A percentile compares a stretch with the other conserved stretches of the same genome.
Evolutionary conservation across 2,329 filamentous ascomycete genomes (phyloP).

Genomic region (Orbilia javanica): DNA sequence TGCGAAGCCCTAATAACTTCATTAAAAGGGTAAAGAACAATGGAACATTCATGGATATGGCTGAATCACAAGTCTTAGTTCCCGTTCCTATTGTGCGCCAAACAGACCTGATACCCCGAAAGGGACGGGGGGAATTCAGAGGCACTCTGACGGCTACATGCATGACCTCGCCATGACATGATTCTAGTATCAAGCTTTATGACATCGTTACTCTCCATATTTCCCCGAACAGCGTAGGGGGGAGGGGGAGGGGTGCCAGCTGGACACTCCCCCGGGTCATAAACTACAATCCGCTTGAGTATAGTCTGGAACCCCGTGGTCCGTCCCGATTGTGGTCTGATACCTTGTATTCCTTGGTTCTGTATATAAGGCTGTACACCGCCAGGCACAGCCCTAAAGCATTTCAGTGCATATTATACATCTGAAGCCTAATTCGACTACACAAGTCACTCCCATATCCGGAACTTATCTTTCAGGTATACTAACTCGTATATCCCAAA

Average conservation of each 20-base stretch:
- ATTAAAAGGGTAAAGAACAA: conserved; percentile 31
- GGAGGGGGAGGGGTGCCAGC: conserved; percentile 38
- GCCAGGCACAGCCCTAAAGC: conserved; percentile 39
- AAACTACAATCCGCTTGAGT: conserved; percentile 18
- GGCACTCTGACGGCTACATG: conserved; percentile 25
- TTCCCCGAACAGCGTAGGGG: conserved; percentile 40
- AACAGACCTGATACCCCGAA: conserved; percentile 22
- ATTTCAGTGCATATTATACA: conserved; percentile 50
- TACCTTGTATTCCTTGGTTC: conserved; percentile 39
- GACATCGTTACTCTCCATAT: conserved; percentile 40
- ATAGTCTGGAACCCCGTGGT: conserved; percentile 38
- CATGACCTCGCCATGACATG: conserved; percentile 58
- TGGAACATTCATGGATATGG: conserved; percentile 3
- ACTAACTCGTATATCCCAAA: conserved; percentile 28
- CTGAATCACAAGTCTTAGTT: conserved; percentile 14
- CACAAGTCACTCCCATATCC: conserved; percentile 41
- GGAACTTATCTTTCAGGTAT: conserved; percentile 25
- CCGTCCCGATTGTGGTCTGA: conserved; percentile 54
- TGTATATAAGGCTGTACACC: conserved; percentile 56
- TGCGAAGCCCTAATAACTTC: conserved; percentile 35
- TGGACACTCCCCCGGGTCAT: conserved; percentile 27
- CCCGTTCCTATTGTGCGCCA: conserved; percentile 21
- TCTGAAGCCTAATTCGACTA: conserved; percentile 58
- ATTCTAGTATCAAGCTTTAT: conserved; percentile 51
- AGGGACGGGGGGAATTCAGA: conserved; percentile 17